Base-by-base conservation (phyloP, 257 asterid species). In the Euphrasia confusa region DNA sequence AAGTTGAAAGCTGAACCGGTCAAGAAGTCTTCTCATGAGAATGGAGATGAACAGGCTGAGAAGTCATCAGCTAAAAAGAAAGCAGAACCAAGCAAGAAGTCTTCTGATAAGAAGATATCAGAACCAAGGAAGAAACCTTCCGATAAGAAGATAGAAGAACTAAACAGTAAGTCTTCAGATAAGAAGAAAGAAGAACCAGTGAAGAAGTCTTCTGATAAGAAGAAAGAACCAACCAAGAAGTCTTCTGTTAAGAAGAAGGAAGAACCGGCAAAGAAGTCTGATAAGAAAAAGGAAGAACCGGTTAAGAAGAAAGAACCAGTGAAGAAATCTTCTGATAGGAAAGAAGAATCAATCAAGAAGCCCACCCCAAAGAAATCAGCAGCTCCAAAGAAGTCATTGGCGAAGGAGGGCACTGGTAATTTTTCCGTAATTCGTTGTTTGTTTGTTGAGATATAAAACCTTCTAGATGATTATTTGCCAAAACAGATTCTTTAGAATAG, bases 351-450 rank as follows among this genome's bases (percentile, higher is more conserved):
- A 11, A 78, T 71, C 47, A 82, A 80, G 76, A 81, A 80, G 71
- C 42, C 89, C 5, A 10, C 33, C 10, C 58, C 35, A 24, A 82
- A 81, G 76, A 81, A 79, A 70, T 11, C 83, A 27, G 32, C 90
- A 40, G 58, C 78, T 60, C 82, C 84, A 27, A 84, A 80, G 79
- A 84, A 82, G 68, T 61, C 86, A 11, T 65, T 75, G 48, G 17
- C 87, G 50, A 84, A 68, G 65, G 89, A 78, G 71, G 81, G 67
- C 59, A 67, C 80, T 55, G 95, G 99, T 89, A 65, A 77, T 14
- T 21, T 0, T 53, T 65, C 62, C 30, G 54, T 30, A 28, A 37
- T 59, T 60, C 17, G 32, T 33, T 37, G 10, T 3, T 65, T 67
- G 48, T 52, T 12, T 49, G 45, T 45, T 58, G 60, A 48, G 6